phyloP scores from a whole-genome alignment of 495 filamentous ascomycete species.

The Apiosordaria backusii region DNA sequence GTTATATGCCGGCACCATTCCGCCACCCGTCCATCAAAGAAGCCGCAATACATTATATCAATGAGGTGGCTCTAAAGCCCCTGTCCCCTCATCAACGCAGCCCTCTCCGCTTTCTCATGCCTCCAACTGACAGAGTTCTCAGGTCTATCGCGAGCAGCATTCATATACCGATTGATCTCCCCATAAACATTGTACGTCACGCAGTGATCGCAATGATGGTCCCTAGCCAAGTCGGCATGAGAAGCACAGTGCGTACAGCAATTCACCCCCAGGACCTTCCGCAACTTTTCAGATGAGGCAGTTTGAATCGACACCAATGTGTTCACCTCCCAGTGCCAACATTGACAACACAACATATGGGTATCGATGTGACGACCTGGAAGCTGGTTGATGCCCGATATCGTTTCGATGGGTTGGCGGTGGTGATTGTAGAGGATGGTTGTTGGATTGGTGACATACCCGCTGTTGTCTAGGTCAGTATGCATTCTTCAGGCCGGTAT shows the following conservation, averaged over 20 bases:
- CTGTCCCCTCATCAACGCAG: neutral
- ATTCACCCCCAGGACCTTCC: neutral
- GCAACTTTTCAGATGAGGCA: neutral
- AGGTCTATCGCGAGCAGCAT: neutral
- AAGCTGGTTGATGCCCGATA: neutral
- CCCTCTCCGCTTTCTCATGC: neutral
- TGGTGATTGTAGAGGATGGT: neutral
- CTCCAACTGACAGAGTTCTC: neutral
- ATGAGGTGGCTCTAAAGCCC: neutral
- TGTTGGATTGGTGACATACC: neutral
- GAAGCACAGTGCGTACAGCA: neutral
- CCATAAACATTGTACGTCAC: neutral
- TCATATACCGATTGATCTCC: neutral
- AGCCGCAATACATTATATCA: too few relatives aligned
- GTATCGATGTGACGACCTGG: neutral
- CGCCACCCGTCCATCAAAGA: too few relatives aligned
- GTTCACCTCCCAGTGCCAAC: slow-evolving; percentile 2
- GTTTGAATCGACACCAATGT: neutral
- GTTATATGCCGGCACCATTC: too few relatives aligned
- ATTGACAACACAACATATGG: neutral
- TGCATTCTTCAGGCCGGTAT: neutral
- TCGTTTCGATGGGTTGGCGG: neutral
- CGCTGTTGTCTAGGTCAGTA: neutral
- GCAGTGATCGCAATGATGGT: neutral
- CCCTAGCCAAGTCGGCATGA: neutral